phyloP scores from a whole-genome alignment of 148 eudicot genomes.

The Chenopodium suecicum region DNA sequence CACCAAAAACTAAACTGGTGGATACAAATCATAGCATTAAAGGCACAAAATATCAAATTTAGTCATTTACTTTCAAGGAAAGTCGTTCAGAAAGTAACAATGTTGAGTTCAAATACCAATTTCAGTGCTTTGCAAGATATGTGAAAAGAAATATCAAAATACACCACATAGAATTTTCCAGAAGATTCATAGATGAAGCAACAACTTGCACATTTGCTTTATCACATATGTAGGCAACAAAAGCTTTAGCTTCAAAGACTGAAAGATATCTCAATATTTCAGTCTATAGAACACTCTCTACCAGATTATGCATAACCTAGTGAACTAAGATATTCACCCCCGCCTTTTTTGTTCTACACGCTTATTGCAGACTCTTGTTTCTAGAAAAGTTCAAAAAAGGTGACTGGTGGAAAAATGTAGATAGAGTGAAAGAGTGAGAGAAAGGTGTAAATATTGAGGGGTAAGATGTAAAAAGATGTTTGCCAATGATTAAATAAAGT shows the following conservation, averaged over 20 bases:
- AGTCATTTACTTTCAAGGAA: not conserved
- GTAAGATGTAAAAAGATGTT: no score
- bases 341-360: no score
- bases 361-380: no score
- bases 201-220: not conserved
- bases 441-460: no score
- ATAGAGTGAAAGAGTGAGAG: no score
- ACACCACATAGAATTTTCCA: not conserved
- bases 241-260: not conserved
- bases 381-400: no score
- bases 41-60: not conserved
- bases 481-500: no score
- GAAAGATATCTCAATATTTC: not conserved
- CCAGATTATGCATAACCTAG: not conserved
- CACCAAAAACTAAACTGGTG: constrained; percentile 1
- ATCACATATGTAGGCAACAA: not conserved
- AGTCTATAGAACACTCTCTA: not conserved
- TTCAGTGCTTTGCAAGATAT: not conserved
- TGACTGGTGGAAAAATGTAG: no score
- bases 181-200: not conserved
- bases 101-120: not conserved
- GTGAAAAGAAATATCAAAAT: not conserved
- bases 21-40: not conserved
- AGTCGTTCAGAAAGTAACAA: not conserved
- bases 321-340: not conserved